A percentile compares a stretch with the other conserved stretches of the same genome.
These are phyloP conservation scores for Nymphaea colorata DNA, from an alignment of 164 flowering plant species.

Conservation along the genomic window DNA sequence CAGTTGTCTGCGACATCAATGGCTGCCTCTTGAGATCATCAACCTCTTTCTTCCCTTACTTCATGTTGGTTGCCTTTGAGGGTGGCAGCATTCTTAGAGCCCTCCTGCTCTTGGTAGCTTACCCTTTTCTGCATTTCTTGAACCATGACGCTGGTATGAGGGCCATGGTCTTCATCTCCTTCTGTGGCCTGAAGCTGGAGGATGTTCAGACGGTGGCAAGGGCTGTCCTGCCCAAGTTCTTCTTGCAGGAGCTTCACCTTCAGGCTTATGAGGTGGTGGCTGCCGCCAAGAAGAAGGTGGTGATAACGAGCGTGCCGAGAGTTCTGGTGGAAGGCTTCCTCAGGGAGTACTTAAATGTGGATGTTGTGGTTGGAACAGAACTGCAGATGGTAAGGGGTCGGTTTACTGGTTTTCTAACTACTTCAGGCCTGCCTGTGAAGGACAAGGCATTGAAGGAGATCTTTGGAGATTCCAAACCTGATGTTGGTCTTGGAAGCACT, in stretches of 20 bases:
- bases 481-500: slow-evolving; percentile 14
- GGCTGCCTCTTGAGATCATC: slow-evolving; percentile 7
- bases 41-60: slow-evolving; percentile 11
- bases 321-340: slow-evolving; percentile 57
- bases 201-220: slow-evolving; percentile 47
- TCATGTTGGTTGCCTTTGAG: slow-evolving; percentile 15
- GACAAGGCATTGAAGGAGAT: slow-evolving; percentile 6
- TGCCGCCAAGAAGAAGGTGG: slow-evolving; percentile 22
- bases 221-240: slow-evolving; percentile 67
- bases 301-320: slow-evolving; percentile 32
- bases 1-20: slow-evolving; percentile 51
- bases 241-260: slow-evolving; percentile 37
- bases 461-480: slow-evolving; percentile 9
- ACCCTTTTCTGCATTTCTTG: slow-evolving; percentile 6
- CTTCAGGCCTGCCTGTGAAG: background rate
- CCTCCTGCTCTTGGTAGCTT: slow-evolving; percentile 6
- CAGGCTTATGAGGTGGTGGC: slow-evolving; percentile 33
- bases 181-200: slow-evolving; percentile 52
- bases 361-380: slow-evolving; percentile 31
- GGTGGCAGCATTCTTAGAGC: slow-evolving; percentile 13
- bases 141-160: slow-evolving; percentile 21
- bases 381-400: slow-evolving; percentile 24
- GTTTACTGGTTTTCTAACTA: slow-evolving; percentile 19
- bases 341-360: slow-evolving; percentile 36
- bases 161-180: slow-evolving; percentile 57